Base-by-base conservation (phyloP, 495 filamentous ascomycete species). In the Aspergillus asperescens region DNA sequence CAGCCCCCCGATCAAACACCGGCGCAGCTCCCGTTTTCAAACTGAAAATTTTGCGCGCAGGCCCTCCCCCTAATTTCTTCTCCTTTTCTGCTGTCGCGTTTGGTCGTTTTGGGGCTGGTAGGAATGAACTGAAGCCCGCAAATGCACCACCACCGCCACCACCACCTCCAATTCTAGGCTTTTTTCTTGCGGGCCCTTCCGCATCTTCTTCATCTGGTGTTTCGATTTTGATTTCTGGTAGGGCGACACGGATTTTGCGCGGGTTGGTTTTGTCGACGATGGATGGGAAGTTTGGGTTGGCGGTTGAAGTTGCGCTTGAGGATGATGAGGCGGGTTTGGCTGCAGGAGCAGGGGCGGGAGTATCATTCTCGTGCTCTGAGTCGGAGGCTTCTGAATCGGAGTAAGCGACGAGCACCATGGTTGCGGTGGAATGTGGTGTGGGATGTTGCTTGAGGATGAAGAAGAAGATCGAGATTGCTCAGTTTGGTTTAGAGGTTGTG, bases 311-410 rank as follows among this genome's bases (percentile, higher is more conserved):
- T 63, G 40, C 53, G 16, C 37, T 56, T 35, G 32, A 35, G 19
- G 19, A 43, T 20, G 42, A 7, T 35, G 28, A 1, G 5, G 55
- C 28, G 29, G 55, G 52, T 68, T 67, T 15, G 3, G 55, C 5
- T 3, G 52, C 25, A 4, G 56, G 22, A 9, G 39, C 23, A 3
- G 69, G 57, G 15, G 62, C 45, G n/a, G 69, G 35, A 34, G 65
- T 60, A 15, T 62, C 42, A 15, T 69, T 59, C 49, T 71, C 37
- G 19, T 6, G 10, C 12, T 86, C 78, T n/a, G 67, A 59, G 35
- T 91, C 88, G 12, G 87, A 87, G 29, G 71, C 81, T 56, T 95
- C 90, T 0, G 89, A 94, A 59, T 93, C 90, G 27, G 89, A 89
- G 61, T 94, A 93, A 51, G 85, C 81, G 47, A 93, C 87, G 24